Conservation (phyloP, 2,329 filamentous ascomycete genomes). For the Parasarocladium wereldwijsianum region DNA sequence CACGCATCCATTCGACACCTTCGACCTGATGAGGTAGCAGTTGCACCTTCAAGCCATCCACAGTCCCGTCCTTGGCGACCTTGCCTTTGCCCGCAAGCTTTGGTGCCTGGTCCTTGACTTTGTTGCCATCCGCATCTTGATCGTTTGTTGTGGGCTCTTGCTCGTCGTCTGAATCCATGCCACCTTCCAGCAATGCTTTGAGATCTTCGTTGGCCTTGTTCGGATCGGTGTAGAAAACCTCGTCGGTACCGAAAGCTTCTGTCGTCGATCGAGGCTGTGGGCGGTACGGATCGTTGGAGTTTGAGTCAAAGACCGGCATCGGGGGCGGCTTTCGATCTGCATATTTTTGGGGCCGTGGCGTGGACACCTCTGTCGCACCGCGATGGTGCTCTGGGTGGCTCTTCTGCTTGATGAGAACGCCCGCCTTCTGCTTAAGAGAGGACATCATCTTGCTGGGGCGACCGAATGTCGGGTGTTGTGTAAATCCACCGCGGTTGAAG, state of each 20-base stretch:
- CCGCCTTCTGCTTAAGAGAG: conserved; percentile 39
- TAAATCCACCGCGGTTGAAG: conserved; percentile 6
- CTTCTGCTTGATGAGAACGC: conserved; percentile 38
- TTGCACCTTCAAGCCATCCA: conserved; percentile 76
- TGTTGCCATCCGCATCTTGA: conserved; percentile 4
- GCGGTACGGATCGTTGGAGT: conserved; percentile 9
- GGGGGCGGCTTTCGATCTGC: conserved; percentile 31
- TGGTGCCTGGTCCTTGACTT: conserved; percentile 5
- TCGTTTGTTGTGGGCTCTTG: conserved; percentile 24
- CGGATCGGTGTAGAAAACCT: conserved; percentile 52
- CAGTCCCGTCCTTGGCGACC: conserved; percentile 28
- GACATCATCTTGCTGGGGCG: conserved; percentile 29
- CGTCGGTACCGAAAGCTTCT: conserved; percentile 18
- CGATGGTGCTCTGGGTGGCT: conserved; percentile 43
- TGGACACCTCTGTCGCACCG: conserved; percentile 28
- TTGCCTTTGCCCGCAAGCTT: not conserved
- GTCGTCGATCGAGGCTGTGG: conserved; percentile 7
- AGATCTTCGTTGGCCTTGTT: conserved; percentile 60
- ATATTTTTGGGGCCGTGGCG: conserved; percentile 31
- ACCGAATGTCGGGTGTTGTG: conserved; percentile 16
- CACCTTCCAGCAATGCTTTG: conserved; percentile 69
- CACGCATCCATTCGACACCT: conserved; percentile 88
- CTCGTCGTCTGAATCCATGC: conserved; percentile 60
- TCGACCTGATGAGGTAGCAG: conserved; percentile 89
- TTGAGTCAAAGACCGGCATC: conserved; percentile 33